phyloP scores from a whole-genome alignment of 164 flowering plant genomes.

The Magnolia kwangsiensis region DNA sequence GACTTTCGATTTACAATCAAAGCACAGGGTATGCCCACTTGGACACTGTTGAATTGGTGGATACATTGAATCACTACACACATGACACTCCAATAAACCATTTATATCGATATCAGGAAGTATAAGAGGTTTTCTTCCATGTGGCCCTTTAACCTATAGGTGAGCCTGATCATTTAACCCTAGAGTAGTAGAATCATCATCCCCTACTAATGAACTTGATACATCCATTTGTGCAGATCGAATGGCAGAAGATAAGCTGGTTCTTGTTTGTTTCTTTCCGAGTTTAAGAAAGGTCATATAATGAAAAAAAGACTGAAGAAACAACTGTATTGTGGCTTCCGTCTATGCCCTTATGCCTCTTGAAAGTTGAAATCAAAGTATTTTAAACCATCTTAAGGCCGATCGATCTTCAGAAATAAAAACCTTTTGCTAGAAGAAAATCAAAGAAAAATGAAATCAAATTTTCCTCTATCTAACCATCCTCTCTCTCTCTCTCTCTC shows the following conservation, averaged over 20 bases:
- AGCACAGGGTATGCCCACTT: no score
- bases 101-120: no score
- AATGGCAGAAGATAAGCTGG: background rate
- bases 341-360: background rate
- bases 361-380: background rate
- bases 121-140: no score
- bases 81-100: no score
- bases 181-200: slow-evolving; percentile 12
- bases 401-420: no score
- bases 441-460: no score
- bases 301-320: background rate
- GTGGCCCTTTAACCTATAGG: slow-evolving; percentile 6
- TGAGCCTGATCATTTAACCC: slow-evolving; percentile 11
- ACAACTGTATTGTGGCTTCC: background rate
- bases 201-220: slow-evolving; percentile 4
- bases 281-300: slow-evolving; percentile 7
- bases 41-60: slow-evolving; percentile 38
- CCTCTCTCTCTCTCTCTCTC: no score
- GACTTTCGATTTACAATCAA: no score
- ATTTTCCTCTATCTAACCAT: no score
- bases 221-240: slow-evolving; percentile 18
- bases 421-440: no score
- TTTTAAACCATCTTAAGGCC: slow-evolving; percentile 5
- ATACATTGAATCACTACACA: slow-evolving; percentile 26
- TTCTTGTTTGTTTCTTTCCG: slow-evolving; percentile 7